phyloP scores from a whole-genome alignment of 2,329 filamentous ascomycete species.

The Colletotrichum paranaense region DNA sequence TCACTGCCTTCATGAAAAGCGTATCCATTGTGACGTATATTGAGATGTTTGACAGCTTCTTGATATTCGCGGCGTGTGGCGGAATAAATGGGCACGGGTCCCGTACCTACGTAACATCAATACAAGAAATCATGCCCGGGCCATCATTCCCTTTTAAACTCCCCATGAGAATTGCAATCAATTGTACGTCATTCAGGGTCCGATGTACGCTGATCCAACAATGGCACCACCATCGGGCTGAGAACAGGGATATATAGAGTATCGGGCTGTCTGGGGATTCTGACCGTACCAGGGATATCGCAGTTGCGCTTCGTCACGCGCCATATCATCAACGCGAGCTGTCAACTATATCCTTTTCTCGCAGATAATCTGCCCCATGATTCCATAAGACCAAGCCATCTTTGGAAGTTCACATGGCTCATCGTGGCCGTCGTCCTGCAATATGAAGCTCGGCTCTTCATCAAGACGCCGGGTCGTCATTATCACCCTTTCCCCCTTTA shows the following conservation, averaged over 20 bases:
- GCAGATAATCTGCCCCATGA: not conserved
- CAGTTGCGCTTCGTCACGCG: not conserved
- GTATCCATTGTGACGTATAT: not conserved
- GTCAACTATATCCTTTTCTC: not conserved
- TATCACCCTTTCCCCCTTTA: not conserved
- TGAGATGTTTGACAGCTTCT: not conserved
- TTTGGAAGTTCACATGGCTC: not conserved
- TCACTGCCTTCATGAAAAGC: not conserved
- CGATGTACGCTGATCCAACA: not conserved
- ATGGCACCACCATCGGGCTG: not conserved
- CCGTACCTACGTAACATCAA: not conserved
- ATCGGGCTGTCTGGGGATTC: not conserved
- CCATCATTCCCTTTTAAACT: not conserved
- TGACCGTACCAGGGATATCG: not conserved
- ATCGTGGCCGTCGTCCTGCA: not conserved
- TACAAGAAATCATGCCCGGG: conserved; percentile 15
- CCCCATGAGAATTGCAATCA: not conserved
- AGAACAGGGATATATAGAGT: not conserved
- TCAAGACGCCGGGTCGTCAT: not conserved
- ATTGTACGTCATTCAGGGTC: not conserved
- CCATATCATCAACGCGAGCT: not conserved
- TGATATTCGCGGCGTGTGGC: not conserved
- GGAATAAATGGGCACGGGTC: not conserved
- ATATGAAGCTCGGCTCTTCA: not conserved
- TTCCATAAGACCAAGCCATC: not conserved